Evolutionary conservation across 2,329 filamentous ascomycete genomes (phyloP), one percentile per base, ranked within the genome.

Genomic region (Herpotrichia juniperi): DNA sequence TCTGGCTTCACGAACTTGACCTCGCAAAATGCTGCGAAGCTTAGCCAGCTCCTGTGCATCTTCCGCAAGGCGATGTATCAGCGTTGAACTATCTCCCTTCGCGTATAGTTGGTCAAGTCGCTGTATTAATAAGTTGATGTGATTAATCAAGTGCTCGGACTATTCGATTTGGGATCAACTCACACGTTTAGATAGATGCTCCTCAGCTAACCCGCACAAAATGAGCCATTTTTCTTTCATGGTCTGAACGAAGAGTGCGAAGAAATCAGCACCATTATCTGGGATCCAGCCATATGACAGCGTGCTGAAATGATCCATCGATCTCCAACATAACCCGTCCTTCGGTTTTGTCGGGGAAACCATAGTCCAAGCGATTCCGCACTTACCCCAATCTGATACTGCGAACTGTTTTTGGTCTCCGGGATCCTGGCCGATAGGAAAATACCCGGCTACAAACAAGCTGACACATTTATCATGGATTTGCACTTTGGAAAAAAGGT

Each of bases 221-320:
- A 14, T 21, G 14, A 44, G 21, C 45, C 43, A 48, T 11, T 34
- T 43, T 39, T 43, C 35, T 22, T 42, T 47, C 25, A 51, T 28
- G 12, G 14, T 26, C 4, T n/a, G 10, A 3, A 51, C 22, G 22
- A 53, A 53, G 2, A 42, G 46, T 22, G 30, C 19, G 28, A 53
- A 53, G 45, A 48, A 45, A 3, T 45, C 31, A 21, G 22, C 16
- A 21, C 39, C 34, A 42, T 48, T 31, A 6, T 53, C 45, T 42
- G 46, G 45, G 16, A 53, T 48, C 50, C 50, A 53, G 25, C 45
- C 50, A 22, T 53, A 53, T 25, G 50, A 32, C 9, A 53, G 50
- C 16, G 40, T 53, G 46, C 50, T 45, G 22, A 51, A 54, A 32
- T 54, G 37, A 31, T 54, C 45, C 40, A 54, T 50, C 39, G 50